Base-by-base conservation (phyloP, 768 basidiomycete species). In the Roridomyces roridus region DNA sequence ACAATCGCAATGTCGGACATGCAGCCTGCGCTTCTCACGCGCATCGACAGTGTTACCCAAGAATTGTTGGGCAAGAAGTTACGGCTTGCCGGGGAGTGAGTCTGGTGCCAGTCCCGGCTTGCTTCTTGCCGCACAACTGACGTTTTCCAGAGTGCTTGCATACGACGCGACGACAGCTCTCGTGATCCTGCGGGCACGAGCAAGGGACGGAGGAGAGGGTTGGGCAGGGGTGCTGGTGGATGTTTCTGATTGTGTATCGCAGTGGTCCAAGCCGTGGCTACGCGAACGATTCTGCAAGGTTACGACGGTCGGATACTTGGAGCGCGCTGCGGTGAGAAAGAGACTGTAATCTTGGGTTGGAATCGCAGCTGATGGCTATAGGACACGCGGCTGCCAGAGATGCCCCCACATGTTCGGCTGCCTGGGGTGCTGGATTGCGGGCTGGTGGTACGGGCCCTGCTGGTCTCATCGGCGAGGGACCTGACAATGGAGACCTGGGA, bases 171-270 rank as follows among this genome's bases (percentile, higher is more conserved):
- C 68, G 9, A 78, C 77, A 35, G 79, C 78, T 4, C 68, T 81
- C 14, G 70, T 82, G 14, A 55, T 85, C 20, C 68, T 90, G 28
- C 62, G 80, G n/a, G 83, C 84, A 60, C 62, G 80, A n/a, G 83
- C 84, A 60, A 76, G 74, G 43, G 75, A 77, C 12, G 68, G n/a
- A n/a, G n/a, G n/a, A n/a, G n/a, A n/a, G n/a, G n/a, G n/a, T n/a
- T n/a, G n/a, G n/a, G n/a, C 70, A n/a, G 84, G 76, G 29, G 64
- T 89, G 44, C 71, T 87, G 10, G 81, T 89, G 8, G 86, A 90
- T 65, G 78, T 77, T 9, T 74, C 78, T 41, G 74, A 85, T 12
- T 84, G 83, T 54, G 57, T 88, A 34, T 77, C 79, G 64, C 61
- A 70, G 1, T 64, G 66, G 59, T 70, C 74, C 24, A 48, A 61